Evolutionary conservation across 2,329 filamentous ascomycete genomes (phyloP).

Genomic region (Monilinia fructigena): DNA sequence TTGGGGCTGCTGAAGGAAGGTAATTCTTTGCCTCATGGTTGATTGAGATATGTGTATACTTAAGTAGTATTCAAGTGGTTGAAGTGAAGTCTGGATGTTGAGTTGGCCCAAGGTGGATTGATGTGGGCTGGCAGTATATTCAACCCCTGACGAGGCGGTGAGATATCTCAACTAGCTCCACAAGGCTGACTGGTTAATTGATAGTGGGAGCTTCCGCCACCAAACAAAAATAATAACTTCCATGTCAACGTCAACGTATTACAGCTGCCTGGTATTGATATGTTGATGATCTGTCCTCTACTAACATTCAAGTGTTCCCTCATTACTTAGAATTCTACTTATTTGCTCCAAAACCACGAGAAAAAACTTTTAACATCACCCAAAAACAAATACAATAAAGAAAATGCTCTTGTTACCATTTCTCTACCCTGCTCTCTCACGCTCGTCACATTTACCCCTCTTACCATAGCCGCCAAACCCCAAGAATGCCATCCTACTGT

Average conservation of each 20-base stretch:
- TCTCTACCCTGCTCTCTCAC: slow-evolving; percentile 31
- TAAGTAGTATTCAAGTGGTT: too few relatives aligned
- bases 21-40: slow-evolving; percentile 74
- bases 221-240: not conserved
- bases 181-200: slow-evolving; percentile 15
- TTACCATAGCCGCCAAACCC: slow-evolving; percentile 24
- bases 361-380: not conserved
- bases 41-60: not conserved
- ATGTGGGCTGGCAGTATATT: slow-evolving; percentile 5
- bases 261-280: not conserved
- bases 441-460: slow-evolving; percentile 33
- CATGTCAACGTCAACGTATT: not conserved
- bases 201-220: slow-evolving; percentile 15
- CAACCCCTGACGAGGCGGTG: slow-evolving; percentile 9
- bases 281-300: slow-evolving; percentile 20
- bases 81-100: slow-evolving; percentile 11
- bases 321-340: not conserved
- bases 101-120: slow-evolving; percentile 5
- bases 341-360: not conserved
- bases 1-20: slow-evolving; percentile 69
- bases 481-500: slow-evolving; percentile 56
- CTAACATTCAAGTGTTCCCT: not conserved
- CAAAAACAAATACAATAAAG: slow-evolving; percentile 13
- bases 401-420: slow-evolving; percentile 33
- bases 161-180: not conserved